A percentile compares a stretch with the other conserved stretches of the same genome.
Conservation (phyloP, 2,329 filamentous ascomycete species). For the Epicoccum nigrum region DNA sequence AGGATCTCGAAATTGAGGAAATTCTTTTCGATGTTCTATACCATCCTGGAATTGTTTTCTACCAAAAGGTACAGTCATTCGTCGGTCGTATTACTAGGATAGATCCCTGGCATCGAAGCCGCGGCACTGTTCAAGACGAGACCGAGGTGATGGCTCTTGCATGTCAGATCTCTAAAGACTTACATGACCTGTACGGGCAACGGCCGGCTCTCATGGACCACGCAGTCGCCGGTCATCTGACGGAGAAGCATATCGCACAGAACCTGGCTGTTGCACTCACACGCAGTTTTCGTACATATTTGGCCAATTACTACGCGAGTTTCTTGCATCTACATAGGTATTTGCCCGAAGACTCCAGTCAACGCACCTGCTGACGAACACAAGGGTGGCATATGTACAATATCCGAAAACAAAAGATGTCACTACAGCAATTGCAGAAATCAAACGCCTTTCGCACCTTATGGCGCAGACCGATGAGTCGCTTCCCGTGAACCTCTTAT, state of each 20-base stretch:
- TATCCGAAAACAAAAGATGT: conserved; percentile 61
- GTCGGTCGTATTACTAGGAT: conserved; percentile 64
- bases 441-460: conserved; percentile 55
- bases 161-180: conserved; percentile 57
- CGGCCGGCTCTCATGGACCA: conserved; percentile 63
- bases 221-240: conserved; percentile 59
- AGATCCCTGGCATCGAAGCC: conserved; percentile 62
- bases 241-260: conserved; percentile 56
- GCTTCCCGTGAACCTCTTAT: conserved; percentile 63
- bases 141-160: conserved; percentile 64
- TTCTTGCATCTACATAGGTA: conserved; percentile 60
- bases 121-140: conserved; percentile 64
- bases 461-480: conserved; percentile 55
- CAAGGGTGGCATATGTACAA: conserved; percentile 60
- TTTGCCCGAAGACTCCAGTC: too few relatives aligned
- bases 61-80: conserved; percentile 64
- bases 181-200: conserved; percentile 58
- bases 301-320: conserved; percentile 63
- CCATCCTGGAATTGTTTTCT: conserved; percentile 63
- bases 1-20: conserved; percentile 53
- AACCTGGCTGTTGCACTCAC: conserved; percentile 59
- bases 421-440: conserved; percentile 56
- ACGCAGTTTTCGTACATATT: conserved; percentile 61
- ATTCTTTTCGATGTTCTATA: conserved; percentile 62
- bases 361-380: too few relatives aligned